Evolutionary conservation across 129 eudicot species (phyloP), one percentile per base, ranked within the genome.

Genomic region (Chrysanthemum makinoi): DNA sequence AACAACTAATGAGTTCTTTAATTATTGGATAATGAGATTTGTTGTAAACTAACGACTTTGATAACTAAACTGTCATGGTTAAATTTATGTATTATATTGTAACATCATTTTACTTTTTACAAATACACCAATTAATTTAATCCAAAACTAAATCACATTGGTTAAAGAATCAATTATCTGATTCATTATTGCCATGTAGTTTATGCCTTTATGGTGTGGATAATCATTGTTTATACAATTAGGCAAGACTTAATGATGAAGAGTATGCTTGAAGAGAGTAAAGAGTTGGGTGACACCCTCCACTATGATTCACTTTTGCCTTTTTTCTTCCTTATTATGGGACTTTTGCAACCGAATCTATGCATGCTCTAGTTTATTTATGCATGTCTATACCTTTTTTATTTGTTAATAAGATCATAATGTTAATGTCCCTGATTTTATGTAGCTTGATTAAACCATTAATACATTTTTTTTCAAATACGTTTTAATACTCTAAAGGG

Each of bases 231-330:
- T 61, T 61, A 60, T 62, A 52, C 26, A 69, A 51, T 69, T 69
- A 69, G 75, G 66, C 65, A 70, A 69, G 51, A 77, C 81, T 77
- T 77, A 77, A 77, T 77, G 66, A 77, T 77, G 81, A 77, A 77
- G 81, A 65, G 69, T 77, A 39, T 77, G 76, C 81, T 70, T 77
- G 8, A 77, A 77, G 76, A 56, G 73, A 56, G 48, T 15, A 55
- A 14, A 55, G 30, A 70, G 58, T 52, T 70, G 71, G 76, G 72
- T 77, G 66, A 77, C 72, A 69, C 76, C 13, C 71, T 47, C 79
- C 61, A 66, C 79, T 61, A 35, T 5, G 7, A 35, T 35, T 30
- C 54, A 16, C 52, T 73, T 59, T 73, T 26, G 17, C 19, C 39
- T n/a, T 33, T 69, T 53, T 66, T 39, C 9, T 12, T 26, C 43